Evolutionary conservation across 352 stramenopile genomes (phyloP), one percentile per base, ranked within the genome.

Genomic region (Globisporangium cylindrosporum): DNA sequence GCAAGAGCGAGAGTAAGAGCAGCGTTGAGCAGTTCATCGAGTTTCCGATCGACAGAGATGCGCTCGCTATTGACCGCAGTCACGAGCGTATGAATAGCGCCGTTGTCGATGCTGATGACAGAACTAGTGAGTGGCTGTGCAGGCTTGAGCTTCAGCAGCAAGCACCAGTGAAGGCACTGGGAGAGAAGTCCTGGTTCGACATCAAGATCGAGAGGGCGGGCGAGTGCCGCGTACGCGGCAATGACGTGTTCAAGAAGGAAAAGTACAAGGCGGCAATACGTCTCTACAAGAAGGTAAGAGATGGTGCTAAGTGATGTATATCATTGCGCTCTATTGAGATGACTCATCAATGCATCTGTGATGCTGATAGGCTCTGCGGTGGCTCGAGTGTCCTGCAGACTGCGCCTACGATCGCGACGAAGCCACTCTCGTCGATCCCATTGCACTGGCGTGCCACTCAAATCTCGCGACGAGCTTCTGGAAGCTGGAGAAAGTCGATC

Each of bases 381-480:
- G 82, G 79, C 78, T 92, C 4, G 73, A 79, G 63, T 82, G 82
- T 59, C 83, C 86, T 15, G 20, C 53, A 2, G 51, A 77, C 24
- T 77, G 84, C 59, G 27, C 58, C 20, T 92, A 84, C 67, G 76
- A 75, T 18, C 7, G 9, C 0, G 55, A 78, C 0, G 83, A 93
- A 67, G 56, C 73, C 32, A 55, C 74, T 8, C 36, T 66, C 5
- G 63, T 88, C 38, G 57, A 78, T 38, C 59, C 62, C 8, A 59
- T 91, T 18, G 74, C 74, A 10, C 64, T 86, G 8, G 76, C 80
- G 3, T 88, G 82, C 43, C 82, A 88, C 29, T 70, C 72, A 22
- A 92, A 92, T 68, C 73, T 91, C 58, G 84, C 83, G 63, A 86
- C 77, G 34, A 89, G 79, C 66, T 79, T 80, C 65, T 90, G 72